Percentiles rank a stretch among this genome's conserved stretches.
Evolutionary conservation across 2,329 filamentous ascomycete genomes (phyloP).

Genomic region (Colletotrichum horii): DNA sequence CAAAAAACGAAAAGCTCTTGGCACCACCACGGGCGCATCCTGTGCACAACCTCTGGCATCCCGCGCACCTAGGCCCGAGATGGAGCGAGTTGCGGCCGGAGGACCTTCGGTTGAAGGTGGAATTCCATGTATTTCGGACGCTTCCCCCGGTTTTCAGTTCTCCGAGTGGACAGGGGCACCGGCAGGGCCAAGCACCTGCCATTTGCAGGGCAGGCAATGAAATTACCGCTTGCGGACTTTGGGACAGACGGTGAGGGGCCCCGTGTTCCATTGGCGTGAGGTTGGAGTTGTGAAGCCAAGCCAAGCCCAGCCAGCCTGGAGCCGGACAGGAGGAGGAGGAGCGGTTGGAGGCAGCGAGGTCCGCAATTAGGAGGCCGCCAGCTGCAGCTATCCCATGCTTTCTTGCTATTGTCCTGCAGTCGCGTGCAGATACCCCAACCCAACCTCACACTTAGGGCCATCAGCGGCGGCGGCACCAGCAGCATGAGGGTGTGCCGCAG

Average conservation of each 20-base stretch:
- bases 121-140: constrained; percentile 5
- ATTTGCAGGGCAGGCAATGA: constrained; percentile 1
- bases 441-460: constrained; percentile 7
- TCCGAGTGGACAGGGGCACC: constrained; percentile 5
- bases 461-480: neutral
- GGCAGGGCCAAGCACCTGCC: constrained; percentile 16
- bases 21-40: constrained; percentile 16
- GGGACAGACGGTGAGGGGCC: constrained; percentile 7
- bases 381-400: constrained; percentile 14
- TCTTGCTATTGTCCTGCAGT: constrained; percentile 5
- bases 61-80: neutral
- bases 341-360: neutral
- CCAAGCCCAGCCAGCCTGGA: neutral
- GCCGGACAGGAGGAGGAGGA: neutral
- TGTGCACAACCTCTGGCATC: neutral
- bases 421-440: constrained; percentile 14
- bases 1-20: constrained; percentile 12
- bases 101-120: neutral
- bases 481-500: neutral
- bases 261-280: neutral
- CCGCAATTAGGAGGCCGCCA: constrained; percentile 22
- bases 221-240: constrained; percentile 10
- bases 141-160: constrained; percentile 6
- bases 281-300: constrained; percentile 7
- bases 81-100: constrained; percentile 11